Evolutionary conservation across 345 rosid genomes (phyloP).

Genomic region (Eucalyptus grandis): DNA sequence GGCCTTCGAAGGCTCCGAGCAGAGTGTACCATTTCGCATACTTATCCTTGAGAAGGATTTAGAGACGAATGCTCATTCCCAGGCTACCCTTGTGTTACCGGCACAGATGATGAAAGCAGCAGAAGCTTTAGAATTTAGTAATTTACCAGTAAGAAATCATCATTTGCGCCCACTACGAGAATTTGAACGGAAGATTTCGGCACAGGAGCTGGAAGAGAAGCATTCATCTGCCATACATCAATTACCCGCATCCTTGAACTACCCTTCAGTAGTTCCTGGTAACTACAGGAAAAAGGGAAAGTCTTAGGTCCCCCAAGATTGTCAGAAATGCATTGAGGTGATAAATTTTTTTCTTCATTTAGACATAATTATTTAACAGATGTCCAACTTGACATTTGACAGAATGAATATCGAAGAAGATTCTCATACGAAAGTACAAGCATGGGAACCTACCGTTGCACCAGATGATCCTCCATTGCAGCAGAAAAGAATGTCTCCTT

Average conservation of each 20-base stretch:
- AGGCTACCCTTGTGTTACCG: background rate
- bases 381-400: background rate
- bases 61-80: background rate
- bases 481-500: slow-evolving; percentile 78
- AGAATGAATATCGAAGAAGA: background rate
- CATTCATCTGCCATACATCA: slow-evolving; percentile 75
- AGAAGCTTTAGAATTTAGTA: background rate
- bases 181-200: slow-evolving; percentile 27
- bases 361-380: background rate
- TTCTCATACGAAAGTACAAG: background rate
- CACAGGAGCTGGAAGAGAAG: slow-evolving; percentile 73
- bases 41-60: background rate
- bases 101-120: background rate
- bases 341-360: background rate
- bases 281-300: slow-evolving; percentile 25
- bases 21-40: background rate
- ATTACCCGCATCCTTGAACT: slow-evolving; percentile 65
- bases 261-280: slow-evolving; percentile 67
- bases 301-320: background rate
- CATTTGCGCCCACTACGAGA: slow-evolving; percentile 66
- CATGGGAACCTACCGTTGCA: slow-evolving; percentile 35
- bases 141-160: slow-evolving; percentile 80
- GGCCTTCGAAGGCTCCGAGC: background rate
- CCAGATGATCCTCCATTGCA: slow-evolving; percentile 69
- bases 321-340: background rate